These are phyloP conservation scores for Aspergillus ellipticus DNA, from an alignment of 495 filamentous ascomycete species.

Conservation along the genomic window DNA sequence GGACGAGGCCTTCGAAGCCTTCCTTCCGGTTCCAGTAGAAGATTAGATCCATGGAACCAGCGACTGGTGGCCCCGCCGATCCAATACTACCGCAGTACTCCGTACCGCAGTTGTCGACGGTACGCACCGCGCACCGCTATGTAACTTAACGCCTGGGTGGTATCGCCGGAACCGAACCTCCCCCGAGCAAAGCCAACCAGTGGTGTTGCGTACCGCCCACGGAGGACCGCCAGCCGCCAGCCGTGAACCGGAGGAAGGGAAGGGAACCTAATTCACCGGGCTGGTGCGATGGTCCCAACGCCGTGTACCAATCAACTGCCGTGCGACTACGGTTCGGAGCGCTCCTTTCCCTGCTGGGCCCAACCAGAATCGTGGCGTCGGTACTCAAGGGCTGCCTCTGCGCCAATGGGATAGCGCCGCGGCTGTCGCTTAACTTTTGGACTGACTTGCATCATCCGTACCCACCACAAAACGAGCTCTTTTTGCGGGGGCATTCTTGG, in stretches of 20 bases:
- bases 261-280: background rate
- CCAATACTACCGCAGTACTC: constrained; percentile 4
- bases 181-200: constrained; percentile 5
- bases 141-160: constrained; percentile 5
- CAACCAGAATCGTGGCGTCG: constrained; percentile 11
- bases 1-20: constrained; percentile 1
- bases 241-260: background rate
- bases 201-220: background rate
- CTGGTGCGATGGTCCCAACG: background rate
- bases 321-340: constrained; percentile 25
- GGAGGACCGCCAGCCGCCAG: background rate
- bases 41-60: constrained; percentile 18
- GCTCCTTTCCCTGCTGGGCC: constrained; percentile 22
- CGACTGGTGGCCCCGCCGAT: constrained; percentile 3
- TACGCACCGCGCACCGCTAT: constrained; percentile 2
- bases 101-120: background rate
- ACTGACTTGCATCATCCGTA: constrained; percentile 8
- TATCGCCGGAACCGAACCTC: constrained; percentile 20
- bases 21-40: constrained; percentile 9
- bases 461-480: background rate
- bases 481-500: constrained; percentile 11
- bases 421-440: constrained; percentile 18
- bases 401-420: constrained; percentile 9
- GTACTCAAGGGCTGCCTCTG: constrained; percentile 5
- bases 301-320: constrained; percentile 12